These are phyloP conservation scores for Xylariales sp. DNA, from an alignment of 2,329 filamentous ascomycete species.

Conservation along the genomic window DNA sequence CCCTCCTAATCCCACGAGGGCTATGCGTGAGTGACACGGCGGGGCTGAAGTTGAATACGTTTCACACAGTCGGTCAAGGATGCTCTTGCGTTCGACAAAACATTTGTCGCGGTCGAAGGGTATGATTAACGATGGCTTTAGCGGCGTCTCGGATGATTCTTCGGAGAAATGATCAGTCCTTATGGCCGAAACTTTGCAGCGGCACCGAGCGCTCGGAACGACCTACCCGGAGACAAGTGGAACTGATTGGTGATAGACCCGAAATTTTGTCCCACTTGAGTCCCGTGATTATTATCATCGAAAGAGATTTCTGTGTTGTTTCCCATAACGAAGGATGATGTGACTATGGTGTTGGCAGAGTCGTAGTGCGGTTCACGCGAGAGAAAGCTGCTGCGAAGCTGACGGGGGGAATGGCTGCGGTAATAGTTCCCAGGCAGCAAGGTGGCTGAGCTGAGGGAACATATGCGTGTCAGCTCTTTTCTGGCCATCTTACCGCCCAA, in stretches of 20 bases:
- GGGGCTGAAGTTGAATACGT: conserved; percentile 19
- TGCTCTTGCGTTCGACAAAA: too few relatives aligned
- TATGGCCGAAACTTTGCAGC: too few relatives aligned
- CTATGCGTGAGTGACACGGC: conserved; percentile 19
- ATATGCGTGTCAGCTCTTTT: too few relatives aligned
- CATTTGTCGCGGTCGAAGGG: conserved; percentile 32
- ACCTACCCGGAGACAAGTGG: conserved; percentile 6
- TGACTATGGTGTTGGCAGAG: too few relatives aligned
- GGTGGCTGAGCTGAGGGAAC: too few relatives aligned
- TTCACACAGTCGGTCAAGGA: conserved; percentile 21
- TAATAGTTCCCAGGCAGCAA: too few relatives aligned
- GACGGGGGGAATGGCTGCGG: too few relatives aligned
- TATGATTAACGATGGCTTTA: conserved; percentile 22
- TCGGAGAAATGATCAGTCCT: too few relatives aligned
- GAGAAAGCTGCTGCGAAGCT: too few relatives aligned
- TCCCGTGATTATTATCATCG: conserved; percentile 1
- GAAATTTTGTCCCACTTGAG: conserved; percentile 18
- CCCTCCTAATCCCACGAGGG: conserved; percentile 38
- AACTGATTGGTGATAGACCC: neutral
- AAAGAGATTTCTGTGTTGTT: neutral
- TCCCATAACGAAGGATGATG: neutral
- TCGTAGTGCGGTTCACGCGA: too few relatives aligned
- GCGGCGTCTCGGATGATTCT: conserved; percentile 26
- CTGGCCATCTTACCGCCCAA: too few relatives aligned
- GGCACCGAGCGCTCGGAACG: neutral